Evolutionary conservation across 345 rosid genomes (phyloP).

Genomic region (Eucalyptus melliodora): DNA sequence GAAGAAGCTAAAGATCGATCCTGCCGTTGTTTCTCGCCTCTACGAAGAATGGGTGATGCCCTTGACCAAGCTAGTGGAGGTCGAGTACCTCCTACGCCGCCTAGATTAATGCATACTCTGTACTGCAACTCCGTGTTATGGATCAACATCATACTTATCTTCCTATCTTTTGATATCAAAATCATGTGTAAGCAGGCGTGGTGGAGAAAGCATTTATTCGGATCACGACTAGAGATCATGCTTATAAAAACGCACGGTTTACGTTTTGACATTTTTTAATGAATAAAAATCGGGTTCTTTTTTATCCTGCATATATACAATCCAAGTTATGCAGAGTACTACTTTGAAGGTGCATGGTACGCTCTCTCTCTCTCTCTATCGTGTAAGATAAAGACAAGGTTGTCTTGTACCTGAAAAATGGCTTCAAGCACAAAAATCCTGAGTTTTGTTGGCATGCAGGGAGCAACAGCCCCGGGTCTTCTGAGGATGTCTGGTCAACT

Average conservation of each 20-base stretch:
- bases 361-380: not conserved
- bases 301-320: not conserved
- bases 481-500: not conserved
- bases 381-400: not conserved
- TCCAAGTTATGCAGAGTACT: not conserved
- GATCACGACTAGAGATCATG: not conserved
- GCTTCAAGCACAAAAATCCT: not conserved
- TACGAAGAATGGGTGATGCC: slow-evolving; percentile 85
- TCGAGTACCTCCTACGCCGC: slow-evolving; percentile 78
- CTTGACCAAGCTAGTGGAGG: slow-evolving; percentile 64
- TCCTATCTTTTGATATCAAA: not conserved
- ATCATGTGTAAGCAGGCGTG: not conserved
- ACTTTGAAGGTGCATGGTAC: not conserved
- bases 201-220: not conserved
- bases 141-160: not conserved
- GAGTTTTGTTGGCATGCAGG: not conserved
- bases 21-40: slow-evolving; percentile 45
- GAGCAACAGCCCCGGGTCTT: not conserved
- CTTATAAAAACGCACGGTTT: not conserved
- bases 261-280: not conserved
- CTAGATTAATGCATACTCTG: slow-evolving; percentile 26
- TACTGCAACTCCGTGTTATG: not conserved
- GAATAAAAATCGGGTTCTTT: not conserved
- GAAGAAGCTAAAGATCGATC: slow-evolving; percentile 48
- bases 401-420: not conserved